Evolutionary conservation across 1,284 basidiomycete genomes (phyloP), one percentile per base, ranked within the genome.

Genomic region (Cryptococcus sp.): DNA sequence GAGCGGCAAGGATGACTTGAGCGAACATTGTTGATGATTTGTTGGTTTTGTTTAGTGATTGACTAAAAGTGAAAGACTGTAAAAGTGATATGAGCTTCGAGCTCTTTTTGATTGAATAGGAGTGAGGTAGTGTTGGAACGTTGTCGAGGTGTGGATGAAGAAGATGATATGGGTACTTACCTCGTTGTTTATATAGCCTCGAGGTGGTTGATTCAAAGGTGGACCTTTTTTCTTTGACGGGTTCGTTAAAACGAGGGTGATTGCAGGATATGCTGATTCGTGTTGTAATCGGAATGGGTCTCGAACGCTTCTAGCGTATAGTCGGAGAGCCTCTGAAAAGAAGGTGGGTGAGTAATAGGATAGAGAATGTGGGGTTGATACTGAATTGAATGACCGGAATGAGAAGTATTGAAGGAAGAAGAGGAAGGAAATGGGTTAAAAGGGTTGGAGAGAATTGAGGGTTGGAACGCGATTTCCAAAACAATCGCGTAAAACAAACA

Each of bases 1-100:
- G 67, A 65, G 82, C 77, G 67, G 80, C 66, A 78, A 70, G 66
- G 82, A 67, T 61, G 76, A 68, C 61, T 76, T 72, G 59, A 59
- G 67, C 64, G 64, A 66, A 60, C 74, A 73, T 76, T 60, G 51
- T 65, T 53, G 44, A 23, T 13, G 44, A 46, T 46, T 13, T 11
- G 8, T 13, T 31, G 10, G 13, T 46, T 46, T 46, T 46, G 44
- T 11, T 13, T 46, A 46, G 44, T 46, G 10, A 23, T 14, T 46
- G 30, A 23, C 30, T 10, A 23, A 23, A 13, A 8, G 44, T 46
- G 44, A n/a, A n/a, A n/a, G 44, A 46, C 44, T 46, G 44, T n/a
- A 31, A 31, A 46, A 23, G 30, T 10, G 8, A 31, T 46, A 46
- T n/a, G 44, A 13, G 44, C 13, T 10, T 46, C 44, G n/a, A 41